Conservation (phyloP, 306 rosid genomes). For the Dalbergia cochinchinensis region DNA sequence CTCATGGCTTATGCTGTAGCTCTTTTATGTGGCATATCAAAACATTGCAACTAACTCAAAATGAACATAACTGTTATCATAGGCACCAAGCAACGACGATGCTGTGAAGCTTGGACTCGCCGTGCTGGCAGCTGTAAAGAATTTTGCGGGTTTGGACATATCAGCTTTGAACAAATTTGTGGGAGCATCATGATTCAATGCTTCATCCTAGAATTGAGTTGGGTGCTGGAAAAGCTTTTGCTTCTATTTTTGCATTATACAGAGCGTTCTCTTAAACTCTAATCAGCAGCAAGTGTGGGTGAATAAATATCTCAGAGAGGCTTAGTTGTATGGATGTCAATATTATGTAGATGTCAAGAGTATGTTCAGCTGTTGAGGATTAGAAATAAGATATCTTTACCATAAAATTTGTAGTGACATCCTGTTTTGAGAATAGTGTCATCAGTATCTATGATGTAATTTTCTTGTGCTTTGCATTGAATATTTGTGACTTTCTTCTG, state of each 20-base stretch:
- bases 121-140: conserved; percentile 70
- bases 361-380: conserved; percentile 7
- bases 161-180: conserved; percentile 81
- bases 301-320: conserved; percentile 11
- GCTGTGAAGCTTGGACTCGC: conserved; percentile 78
- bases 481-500: not conserved
- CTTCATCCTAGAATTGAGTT: conserved; percentile 4
- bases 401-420: conserved; percentile 14
- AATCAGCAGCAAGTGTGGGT: conserved; percentile 36
- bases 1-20: conserved; percentile 20
- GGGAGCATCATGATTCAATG: conserved; percentile 51
- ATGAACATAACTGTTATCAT: conserved; percentile 3
- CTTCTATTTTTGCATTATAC: conserved; percentile 43
- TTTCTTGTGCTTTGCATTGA: conserved; percentile 24
- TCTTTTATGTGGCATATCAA: not conserved
- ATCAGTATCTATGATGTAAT: conserved; percentile 21
- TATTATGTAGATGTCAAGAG: conserved; percentile 2
- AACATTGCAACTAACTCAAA: conserved; percentile 40
- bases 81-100: conserved; percentile 79
- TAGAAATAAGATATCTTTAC: conserved; percentile 20
- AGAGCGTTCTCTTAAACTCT: not conserved
- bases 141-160: conserved; percentile 79
- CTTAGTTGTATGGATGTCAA: conserved; percentile 10
- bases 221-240: conserved; percentile 37
- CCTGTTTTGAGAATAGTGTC: conserved; percentile 25